Evolutionary conservation across 352 stramenopile genomes (phyloP), one percentile per base, ranked within the genome.

Genomic region (Phytophthora pinifolia): DNA sequence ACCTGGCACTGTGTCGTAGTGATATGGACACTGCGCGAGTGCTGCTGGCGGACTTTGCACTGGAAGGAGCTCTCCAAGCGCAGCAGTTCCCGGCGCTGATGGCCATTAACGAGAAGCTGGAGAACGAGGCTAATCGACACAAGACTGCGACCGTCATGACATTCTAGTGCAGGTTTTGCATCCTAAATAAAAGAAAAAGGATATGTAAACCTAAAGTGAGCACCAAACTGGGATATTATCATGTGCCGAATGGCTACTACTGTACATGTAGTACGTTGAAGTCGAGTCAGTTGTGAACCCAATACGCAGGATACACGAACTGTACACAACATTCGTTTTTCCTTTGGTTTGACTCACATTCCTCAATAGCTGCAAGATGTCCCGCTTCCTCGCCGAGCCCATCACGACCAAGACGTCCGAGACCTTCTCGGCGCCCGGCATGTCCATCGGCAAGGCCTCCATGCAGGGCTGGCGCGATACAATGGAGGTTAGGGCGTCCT

Each of bases 391-490:
- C 27, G 67, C 82, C 22, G 85, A 93, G 65, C 85, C 85, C 32
- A 82, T 85, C 39, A 92, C 81, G 25, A 72, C 73, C 32, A 95
- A 95, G 60, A 65, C 79, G 20, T 88, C 81, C 34, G 61, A 65
- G 41, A 59, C 51, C 36, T 74, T 74, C 56, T 65, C 48, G 1
- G 74, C 65, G 25, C 60, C 69, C 4, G 75, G 69, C 25, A 59
- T 95, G 49, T 52, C 44, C n/a, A 84, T 95, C 47, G 83, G 72
- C 58, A 86, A 76, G 51, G 65, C 77, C 18, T 65, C 70, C 39
- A 95, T 95, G 85, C 85, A 95, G 49, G 85, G 85, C 17, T 95
- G 85, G 85, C 79, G 85, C 22, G 82, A 92, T 43, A 74, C 74
- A 1, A 95, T 95, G 85, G 85, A 95, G 76, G 85, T 89, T 27